A percentile compares a stretch with the other conserved stretches of the same genome.
phyloP scores from a whole-genome alignment of 352 stramenopile genomes.

The Phytophthora hybrid region DNA sequence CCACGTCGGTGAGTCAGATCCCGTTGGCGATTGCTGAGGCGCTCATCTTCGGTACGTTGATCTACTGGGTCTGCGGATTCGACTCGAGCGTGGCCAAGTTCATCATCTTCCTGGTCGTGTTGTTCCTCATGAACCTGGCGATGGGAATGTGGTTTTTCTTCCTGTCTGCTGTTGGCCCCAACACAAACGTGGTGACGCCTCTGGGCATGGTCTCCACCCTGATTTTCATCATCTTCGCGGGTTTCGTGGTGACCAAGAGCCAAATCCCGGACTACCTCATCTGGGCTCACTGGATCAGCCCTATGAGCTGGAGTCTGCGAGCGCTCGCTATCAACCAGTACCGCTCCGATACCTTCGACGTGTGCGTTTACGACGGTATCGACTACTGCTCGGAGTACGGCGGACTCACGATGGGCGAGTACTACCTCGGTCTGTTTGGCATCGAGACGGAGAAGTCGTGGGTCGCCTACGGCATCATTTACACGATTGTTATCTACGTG shows the following conservation, averaged over 20 bases:
- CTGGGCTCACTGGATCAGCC: conserved; percentile 34
- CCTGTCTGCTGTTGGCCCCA: not conserved
- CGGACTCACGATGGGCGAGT: conserved; percentile 37
- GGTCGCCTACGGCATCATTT: conserved; percentile 15
- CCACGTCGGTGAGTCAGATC: conserved; percentile 8
- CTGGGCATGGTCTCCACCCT: conserved; percentile 4
- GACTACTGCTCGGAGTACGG: conserved; percentile 24
- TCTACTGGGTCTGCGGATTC: conserved; percentile 76
- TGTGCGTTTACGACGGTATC: conserved; percentile 33
- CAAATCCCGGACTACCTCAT: conserved; percentile 7
- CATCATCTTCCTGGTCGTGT: conserved; percentile 48
- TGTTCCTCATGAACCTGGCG: conserved; percentile 48
- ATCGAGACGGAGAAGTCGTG: conserved; percentile 10
- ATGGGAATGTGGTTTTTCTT: conserved; percentile 19
- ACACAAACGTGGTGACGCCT: not conserved
- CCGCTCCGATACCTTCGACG: conserved; percentile 20
- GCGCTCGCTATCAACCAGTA: conserved; percentile 33
- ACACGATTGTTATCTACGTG: conserved; percentile 41
- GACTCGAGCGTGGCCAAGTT: conserved; percentile 27
- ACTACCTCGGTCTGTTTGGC: conserved; percentile 25
- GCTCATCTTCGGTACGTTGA: conserved; percentile 68
- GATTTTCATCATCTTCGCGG: conserved; percentile 3
- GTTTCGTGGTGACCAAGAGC: conserved; percentile 1
- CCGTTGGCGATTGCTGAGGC: conserved; percentile 43
- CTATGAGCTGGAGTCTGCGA: conserved; percentile 40